Evolutionary conservation across 148 eudicot species (phyloP).

Genomic region (Vaccinium darrowii): DNA sequence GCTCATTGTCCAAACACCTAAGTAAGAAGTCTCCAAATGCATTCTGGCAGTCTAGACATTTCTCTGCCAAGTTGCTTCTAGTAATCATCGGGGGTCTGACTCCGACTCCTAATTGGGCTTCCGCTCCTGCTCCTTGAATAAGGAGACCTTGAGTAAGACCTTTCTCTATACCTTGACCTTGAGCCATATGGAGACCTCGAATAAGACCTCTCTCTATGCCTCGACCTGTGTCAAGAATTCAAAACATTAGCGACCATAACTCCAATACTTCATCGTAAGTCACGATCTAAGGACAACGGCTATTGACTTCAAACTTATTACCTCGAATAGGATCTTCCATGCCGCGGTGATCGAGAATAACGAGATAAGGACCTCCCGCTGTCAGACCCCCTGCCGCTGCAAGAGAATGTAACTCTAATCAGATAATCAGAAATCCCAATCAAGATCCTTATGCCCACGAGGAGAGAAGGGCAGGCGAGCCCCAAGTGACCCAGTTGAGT

Average conservation of each 20-base stretch:
- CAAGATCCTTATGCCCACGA: background rate
- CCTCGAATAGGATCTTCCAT: conserved; percentile 50
- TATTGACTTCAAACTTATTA: conserved; percentile 9
- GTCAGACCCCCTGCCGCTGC: conserved; percentile 50
- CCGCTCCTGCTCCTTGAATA: conserved; percentile 16
- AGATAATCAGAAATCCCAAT: background rate
- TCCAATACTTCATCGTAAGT: background rate
- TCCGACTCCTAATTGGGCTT: conserved; percentile 11
- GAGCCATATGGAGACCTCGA: conserved; percentile 46
- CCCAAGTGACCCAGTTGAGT: background rate
- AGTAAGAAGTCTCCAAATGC: background rate
- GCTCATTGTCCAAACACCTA: background rate
- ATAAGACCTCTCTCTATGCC: conserved; percentile 57
- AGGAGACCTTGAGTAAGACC: conserved; percentile 61
- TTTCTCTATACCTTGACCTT: conserved; percentile 49
- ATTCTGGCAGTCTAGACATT: too few species aligned
- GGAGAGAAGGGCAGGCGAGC: background rate
- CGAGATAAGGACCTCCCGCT: conserved; percentile 37
- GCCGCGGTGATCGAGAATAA: conserved; percentile 37
- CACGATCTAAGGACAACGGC: background rate
- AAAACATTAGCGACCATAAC: background rate
- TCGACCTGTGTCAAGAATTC: conserved; percentile 50
- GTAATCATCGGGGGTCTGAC: conserved; percentile 19
- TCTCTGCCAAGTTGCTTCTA: background rate
- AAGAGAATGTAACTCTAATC: background rate